These are phyloP conservation scores for Lotus japonicus DNA, from an alignment of 306 rosid species.

Conservation along the genomic window DNA sequence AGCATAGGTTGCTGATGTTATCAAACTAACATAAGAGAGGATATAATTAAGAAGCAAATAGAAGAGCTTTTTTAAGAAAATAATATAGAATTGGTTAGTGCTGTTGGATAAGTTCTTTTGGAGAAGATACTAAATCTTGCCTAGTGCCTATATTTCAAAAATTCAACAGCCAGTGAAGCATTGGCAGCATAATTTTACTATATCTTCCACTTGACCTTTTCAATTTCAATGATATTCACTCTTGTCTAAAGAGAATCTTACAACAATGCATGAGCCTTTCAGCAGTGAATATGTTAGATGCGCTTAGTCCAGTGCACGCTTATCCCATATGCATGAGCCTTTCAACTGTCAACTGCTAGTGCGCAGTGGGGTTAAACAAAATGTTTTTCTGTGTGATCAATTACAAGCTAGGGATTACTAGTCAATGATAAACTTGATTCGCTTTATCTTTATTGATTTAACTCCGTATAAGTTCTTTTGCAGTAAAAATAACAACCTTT, in stretches of 20 bases:
- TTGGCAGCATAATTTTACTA: neutral
- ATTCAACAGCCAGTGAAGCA: slow-evolving; percentile 26
- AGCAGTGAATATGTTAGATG: slow-evolving; percentile 8
- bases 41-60: slow-evolving; percentile 3
- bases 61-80: neutral
- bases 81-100: neutral
- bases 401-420: slow-evolving; percentile 5
- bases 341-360: slow-evolving; percentile 11
- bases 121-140: slow-evolving; percentile 20
- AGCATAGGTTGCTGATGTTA: slow-evolving; percentile 19
- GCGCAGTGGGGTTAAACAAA: neutral
- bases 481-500: neutral
- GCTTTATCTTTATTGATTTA: slow-evolving; percentile 14
- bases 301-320: slow-evolving; percentile 6
- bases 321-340: neutral
- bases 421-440: slow-evolving; percentile 24
- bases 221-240: slow-evolving; percentile 13
- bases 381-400: neutral
- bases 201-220: slow-evolving; percentile 23
- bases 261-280: slow-evolving; percentile 34
- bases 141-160: slow-evolving; percentile 20
- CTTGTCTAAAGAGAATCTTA: slow-evolving; percentile 27
- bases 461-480: slow-evolving; percentile 7
- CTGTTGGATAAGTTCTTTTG: slow-evolving; percentile 21
- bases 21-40: slow-evolving; percentile 15